phyloP scores from a whole-genome alignment of 352 stramenopile genomes.

The Thalassiosira hispida region DNA sequence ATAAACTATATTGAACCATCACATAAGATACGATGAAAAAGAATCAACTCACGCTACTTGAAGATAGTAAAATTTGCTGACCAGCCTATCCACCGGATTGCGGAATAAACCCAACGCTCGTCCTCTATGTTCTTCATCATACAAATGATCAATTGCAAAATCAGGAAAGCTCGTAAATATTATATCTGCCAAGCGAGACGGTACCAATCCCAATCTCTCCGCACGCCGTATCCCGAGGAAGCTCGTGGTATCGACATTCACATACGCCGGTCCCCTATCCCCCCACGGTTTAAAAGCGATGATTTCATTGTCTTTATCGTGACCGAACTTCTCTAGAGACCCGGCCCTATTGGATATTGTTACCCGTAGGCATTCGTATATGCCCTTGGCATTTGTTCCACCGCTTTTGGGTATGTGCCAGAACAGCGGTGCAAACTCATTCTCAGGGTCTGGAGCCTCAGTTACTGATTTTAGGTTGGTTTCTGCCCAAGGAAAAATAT shows the following conservation, averaged over 20 bases:
- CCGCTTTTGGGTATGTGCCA: slow-evolving; percentile 54
- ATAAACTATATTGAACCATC: background rate
- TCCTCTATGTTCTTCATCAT: slow-evolving; percentile 37
- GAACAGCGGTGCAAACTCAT: slow-evolving; percentile 29
- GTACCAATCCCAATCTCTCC: background rate
- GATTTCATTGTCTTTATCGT: slow-evolving; percentile 41
- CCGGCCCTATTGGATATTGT: slow-evolving; percentile 43
- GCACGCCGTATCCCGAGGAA: slow-evolving; percentile 24
- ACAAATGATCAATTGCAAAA: slow-evolving; percentile 22
- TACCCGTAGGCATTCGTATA: slow-evolving; percentile 52
- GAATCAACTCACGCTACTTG: slow-evolving; percentile 39
- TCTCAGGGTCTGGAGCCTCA: slow-evolving; percentile 9
- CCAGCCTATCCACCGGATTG: slow-evolving; percentile 52
- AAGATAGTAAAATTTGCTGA: slow-evolving; percentile 68
- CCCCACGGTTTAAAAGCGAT: slow-evolving; percentile 13
- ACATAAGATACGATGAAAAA: background rate
- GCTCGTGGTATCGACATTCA: slow-evolving; percentile 40
- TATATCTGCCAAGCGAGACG: slow-evolving; percentile 11
- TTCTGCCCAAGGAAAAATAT: slow-evolving; percentile 41
- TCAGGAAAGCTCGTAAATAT: slow-evolving; percentile 4
- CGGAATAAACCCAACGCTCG: slow-evolving; percentile 54
- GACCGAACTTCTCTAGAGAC: slow-evolving; percentile 26
- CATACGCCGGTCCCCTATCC: background rate
- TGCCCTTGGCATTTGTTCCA: slow-evolving; percentile 54
- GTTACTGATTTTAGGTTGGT: slow-evolving; percentile 32